These are phyloP conservation scores for Clavispora vitiphila DNA, from an alignment of 805 yeast genomes.

Conservation along the genomic window DNA sequence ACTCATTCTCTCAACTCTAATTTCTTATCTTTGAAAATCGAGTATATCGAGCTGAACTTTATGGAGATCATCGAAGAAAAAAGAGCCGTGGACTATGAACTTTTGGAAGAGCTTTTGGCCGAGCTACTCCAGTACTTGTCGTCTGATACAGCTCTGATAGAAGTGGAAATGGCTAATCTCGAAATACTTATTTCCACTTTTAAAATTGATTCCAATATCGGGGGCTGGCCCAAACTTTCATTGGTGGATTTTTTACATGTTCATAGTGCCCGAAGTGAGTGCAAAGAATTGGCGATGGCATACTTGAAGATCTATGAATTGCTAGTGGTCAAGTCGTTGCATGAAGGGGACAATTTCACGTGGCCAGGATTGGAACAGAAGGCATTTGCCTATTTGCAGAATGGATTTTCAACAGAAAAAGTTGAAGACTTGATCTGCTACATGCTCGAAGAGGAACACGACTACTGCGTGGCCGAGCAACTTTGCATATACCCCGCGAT, in stretches of 20 bases:
- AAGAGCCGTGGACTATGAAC: constrained; percentile 2
- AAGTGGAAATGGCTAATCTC: constrained; percentile 18
- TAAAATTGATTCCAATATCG: constrained; percentile 18
- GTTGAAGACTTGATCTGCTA: background rate
- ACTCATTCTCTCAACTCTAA: constrained; percentile 17
- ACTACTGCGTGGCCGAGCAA: constrained; percentile 32
- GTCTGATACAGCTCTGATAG: constrained; percentile 4
- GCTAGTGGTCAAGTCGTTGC: constrained; percentile 8
- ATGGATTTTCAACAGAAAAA: background rate
- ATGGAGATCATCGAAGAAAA: constrained; percentile 12
- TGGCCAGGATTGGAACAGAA: background rate
- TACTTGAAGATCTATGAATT: constrained; percentile 34
- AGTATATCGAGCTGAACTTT: constrained; percentile 29
- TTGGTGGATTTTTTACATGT: constrained; percentile 34
- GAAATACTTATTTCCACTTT: constrained; percentile 24
- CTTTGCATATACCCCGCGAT: constrained; percentile 18
- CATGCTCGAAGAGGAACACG: constrained; percentile 18
- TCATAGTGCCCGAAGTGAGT: constrained; percentile 23
- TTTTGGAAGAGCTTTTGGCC: constrained; percentile 19
- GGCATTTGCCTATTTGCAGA: background rate
- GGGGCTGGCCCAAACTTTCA: constrained; percentile 32
- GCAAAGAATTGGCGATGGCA: constrained; percentile 20
- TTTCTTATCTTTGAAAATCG: constrained; percentile 28
- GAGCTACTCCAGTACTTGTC: constrained; percentile 21
- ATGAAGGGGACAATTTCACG: background rate